Conservation (phyloP, 2,329 filamentous ascomycete species). For the Fusarium sp. region DNA sequence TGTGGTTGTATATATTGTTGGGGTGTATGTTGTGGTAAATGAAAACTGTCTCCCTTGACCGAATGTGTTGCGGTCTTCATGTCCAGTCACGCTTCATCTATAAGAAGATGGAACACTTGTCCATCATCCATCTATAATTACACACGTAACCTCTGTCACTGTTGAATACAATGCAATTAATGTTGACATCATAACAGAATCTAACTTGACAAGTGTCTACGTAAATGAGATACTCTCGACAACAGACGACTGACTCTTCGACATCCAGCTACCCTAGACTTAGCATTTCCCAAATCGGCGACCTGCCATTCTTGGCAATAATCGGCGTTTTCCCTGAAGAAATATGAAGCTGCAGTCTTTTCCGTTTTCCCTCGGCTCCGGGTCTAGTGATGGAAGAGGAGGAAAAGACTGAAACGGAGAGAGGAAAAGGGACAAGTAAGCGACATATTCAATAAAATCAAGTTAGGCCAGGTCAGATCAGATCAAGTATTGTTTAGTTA, state of each 20-base stretch:
- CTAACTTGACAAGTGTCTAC: not conserved
- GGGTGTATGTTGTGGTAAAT: not conserved
- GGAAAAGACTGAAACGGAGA: not conserved
- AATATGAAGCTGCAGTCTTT: not conserved
- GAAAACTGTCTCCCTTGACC: not conserved
- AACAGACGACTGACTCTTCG: not conserved
- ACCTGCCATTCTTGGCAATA: constrained; percentile 19
- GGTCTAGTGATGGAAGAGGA: not conserved
- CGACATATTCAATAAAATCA: not conserved
- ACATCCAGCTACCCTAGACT: constrained; percentile 22
- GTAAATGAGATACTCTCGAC: not conserved
- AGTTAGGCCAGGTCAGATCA: not conserved
- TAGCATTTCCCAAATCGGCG: not conserved
- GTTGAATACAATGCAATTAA: not conserved
- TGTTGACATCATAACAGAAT: not conserved
- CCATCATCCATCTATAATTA: not conserved
- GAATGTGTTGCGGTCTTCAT: not conserved
- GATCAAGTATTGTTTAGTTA: not conserved
- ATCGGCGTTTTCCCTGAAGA: constrained; percentile 10
- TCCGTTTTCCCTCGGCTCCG: not conserved
- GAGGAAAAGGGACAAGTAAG: not conserved
- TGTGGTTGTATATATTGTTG: not conserved
- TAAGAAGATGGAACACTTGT: not conserved
- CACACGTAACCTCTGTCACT: not conserved
- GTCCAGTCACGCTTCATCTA: not conserved